phyloP scores from a whole-genome alignment of 2,329 filamentous ascomycete species.

The Botrytis medusae region DNA sequence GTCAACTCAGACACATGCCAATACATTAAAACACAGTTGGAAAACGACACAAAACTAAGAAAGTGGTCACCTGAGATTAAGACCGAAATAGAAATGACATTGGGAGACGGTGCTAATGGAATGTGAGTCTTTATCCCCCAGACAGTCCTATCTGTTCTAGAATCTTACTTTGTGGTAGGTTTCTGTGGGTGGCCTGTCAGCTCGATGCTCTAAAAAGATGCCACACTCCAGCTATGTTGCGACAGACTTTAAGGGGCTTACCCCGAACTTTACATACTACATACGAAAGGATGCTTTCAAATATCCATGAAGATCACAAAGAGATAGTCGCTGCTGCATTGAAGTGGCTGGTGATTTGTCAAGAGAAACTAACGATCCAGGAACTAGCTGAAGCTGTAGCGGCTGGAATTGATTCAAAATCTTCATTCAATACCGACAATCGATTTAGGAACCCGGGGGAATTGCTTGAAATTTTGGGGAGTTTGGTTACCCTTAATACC shows the following conservation, averaged over 20 bases:
- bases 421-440: not conserved
- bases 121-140: not conserved
- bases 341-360: not conserved
- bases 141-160: not conserved
- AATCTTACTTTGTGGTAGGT: not conserved
- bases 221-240: constrained; percentile 1
- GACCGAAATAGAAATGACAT: not conserved
- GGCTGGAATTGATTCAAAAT: not conserved
- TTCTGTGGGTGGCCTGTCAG: constrained; percentile 7
- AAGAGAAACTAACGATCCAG: not conserved
- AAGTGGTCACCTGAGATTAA: not conserved
- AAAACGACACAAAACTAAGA: not conserved
- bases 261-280: constrained; percentile 4
- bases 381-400: constrained; percentile 9
- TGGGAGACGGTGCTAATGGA: not conserved
- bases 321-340: not conserved
- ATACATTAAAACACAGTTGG: not conserved
- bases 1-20: not conserved
- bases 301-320: not conserved
- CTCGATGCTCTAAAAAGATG: not conserved
- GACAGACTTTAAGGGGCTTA: not conserved
- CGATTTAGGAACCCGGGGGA: not conserved
- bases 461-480: not conserved
- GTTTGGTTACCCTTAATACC: not conserved
- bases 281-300: not conserved